Conservation (phyloP, 2,329 filamentous ascomycete genomes). For the Calonectria naviculata region DNA sequence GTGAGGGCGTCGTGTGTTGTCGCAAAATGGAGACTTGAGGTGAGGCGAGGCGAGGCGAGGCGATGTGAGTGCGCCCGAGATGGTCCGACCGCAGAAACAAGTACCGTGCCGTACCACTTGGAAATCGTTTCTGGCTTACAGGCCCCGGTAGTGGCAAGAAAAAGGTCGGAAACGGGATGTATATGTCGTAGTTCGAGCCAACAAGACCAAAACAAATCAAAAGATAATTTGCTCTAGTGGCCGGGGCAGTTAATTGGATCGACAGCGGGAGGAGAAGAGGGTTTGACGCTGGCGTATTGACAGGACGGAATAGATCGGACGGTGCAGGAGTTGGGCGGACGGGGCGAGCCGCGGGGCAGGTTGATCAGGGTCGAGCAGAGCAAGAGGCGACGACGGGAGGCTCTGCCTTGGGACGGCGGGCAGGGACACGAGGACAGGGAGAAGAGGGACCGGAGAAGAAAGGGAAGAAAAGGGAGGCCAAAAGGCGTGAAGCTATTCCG, state of each 20-base stretch:
- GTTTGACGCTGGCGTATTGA: constrained; percentile 9
- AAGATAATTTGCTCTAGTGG: background rate
- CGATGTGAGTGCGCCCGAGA: constrained; percentile 24
- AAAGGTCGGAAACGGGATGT: constrained; percentile 12
- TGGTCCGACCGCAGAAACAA: constrained; percentile 34
- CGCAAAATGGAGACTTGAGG: constrained; percentile 26
- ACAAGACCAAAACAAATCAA: constrained; percentile 23
- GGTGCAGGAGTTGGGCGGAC: constrained; percentile 18
- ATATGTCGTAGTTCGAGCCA: constrained; percentile 13
- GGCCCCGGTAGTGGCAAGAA: constrained; percentile 22
- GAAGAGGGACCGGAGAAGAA: constrained; percentile 17
- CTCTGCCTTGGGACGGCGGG: constrained; percentile 13
- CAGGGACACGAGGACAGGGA: constrained; percentile 22
- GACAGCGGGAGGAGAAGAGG: background rate
- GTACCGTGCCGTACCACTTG: constrained; percentile 33
- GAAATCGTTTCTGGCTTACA: constrained; percentile 28
- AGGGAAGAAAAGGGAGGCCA: constrained; percentile 26
- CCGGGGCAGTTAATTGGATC: constrained; percentile 15
- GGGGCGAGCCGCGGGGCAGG: constrained; percentile 21
- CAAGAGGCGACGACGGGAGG: constrained; percentile 18
- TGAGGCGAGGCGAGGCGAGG: constrained; percentile 20
- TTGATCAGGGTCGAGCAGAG: constrained; percentile 12
- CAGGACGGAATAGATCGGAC: constrained; percentile 9
- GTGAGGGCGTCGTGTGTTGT: constrained; percentile 11
- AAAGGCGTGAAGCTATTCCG: constrained; percentile 42